phyloP scores from a whole-genome alignment of 768 basidiomycete genomes.

The Mycena chlorophos region DNA sequence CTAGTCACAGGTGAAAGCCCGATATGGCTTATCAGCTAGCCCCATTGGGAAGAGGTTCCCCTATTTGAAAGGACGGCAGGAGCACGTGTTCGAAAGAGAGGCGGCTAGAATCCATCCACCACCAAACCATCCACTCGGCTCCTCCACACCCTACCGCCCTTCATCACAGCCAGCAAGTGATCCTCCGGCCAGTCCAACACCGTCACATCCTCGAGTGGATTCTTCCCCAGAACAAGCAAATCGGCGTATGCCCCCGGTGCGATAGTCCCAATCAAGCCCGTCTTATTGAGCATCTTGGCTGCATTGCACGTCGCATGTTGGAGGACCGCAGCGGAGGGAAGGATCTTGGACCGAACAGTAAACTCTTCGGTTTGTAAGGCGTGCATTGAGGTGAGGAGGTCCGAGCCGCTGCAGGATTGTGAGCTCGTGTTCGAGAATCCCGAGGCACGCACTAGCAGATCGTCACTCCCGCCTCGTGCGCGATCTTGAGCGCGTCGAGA shows the following conservation, averaged over 20 bases:
- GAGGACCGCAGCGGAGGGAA: slow-evolving; percentile 34
- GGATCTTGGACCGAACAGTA: slow-evolving; percentile 36
- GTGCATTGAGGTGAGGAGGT: slow-evolving; percentile 43
- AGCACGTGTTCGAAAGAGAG: too few species aligned
- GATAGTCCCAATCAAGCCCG: slow-evolving; percentile 37
- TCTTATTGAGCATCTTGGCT: slow-evolving; percentile 38
- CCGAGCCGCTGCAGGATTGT: slow-evolving; percentile 19
- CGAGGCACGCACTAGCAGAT: slow-evolving; percentile 38
- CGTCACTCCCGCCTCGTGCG: slow-evolving; percentile 41
- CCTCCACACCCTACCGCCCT: slow-evolving; percentile 34
- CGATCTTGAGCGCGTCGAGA: slow-evolving; percentile 40
- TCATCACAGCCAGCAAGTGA: slow-evolving; percentile 37
- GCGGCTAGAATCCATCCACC: slow-evolving; percentile 13
- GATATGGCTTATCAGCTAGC: too few species aligned
- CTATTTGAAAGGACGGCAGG: too few species aligned
- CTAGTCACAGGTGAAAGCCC: too few species aligned
- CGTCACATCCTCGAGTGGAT: slow-evolving; percentile 44
- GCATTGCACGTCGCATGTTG: slow-evolving; percentile 46
- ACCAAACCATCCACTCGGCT: slow-evolving; percentile 25
- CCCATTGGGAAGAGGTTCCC: too few species aligned
- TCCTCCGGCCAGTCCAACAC: slow-evolving; percentile 43
- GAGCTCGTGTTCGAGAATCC: background rate
- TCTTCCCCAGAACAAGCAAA: slow-evolving; percentile 38
- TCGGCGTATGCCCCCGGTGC: slow-evolving; percentile 40
- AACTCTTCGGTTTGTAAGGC: slow-evolving; percentile 47